phyloP scores from a whole-genome alignment of 345 rosid genomes.

The Salix caprea region DNA sequence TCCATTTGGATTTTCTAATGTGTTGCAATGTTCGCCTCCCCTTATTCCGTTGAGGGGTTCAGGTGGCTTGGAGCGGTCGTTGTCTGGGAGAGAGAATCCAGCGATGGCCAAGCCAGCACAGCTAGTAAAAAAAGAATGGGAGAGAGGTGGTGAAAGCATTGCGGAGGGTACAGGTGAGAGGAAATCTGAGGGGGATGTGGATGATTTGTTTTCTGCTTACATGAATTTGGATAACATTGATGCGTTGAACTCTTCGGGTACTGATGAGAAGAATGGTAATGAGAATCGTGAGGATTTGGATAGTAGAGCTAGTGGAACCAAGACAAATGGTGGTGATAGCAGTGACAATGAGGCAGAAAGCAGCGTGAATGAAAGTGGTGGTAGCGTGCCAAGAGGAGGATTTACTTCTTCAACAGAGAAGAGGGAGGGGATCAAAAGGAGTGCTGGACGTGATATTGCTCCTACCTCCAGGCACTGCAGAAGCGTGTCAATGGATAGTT shows the following conservation, averaged over 20 bases:
- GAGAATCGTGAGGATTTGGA: conserved; percentile 83
- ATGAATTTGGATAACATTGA: conserved; percentile 94
- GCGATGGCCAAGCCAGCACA: conserved; percentile 40
- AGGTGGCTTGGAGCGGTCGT: conserved; percentile 42
- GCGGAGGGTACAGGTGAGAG: conserved; percentile 70
- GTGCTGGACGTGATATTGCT: conserved; percentile 72
- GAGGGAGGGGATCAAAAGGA: conserved; percentile 75
- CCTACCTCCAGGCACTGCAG: conserved; percentile 69
- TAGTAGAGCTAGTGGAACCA: conserved; percentile 85
- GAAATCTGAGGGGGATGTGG: conserved; percentile 76
- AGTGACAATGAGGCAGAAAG: conserved; percentile 94
- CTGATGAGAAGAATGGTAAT: conserved; percentile 62
- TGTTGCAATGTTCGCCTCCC: conserved; percentile 56
- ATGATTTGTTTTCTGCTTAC: conserved; percentile 86
- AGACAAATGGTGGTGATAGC: conserved; percentile 75
- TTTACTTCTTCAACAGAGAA: conserved; percentile 44
- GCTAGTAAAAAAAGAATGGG: conserved; percentile 57
- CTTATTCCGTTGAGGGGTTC: conserved; percentile 48
- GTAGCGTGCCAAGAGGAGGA: conserved; percentile 34
- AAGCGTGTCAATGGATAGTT: conserved; percentile 94
- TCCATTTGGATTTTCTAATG: conserved; percentile 57
- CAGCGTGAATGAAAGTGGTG: conserved; percentile 66
- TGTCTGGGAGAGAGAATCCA: conserved; percentile 42
- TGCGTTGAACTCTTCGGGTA: conserved; percentile 67
- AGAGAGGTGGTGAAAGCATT: conserved; percentile 39